Evolutionary conservation across 1,139 yeast species (phyloP).

Genomic region (Yamadazyma dendronema): DNA sequence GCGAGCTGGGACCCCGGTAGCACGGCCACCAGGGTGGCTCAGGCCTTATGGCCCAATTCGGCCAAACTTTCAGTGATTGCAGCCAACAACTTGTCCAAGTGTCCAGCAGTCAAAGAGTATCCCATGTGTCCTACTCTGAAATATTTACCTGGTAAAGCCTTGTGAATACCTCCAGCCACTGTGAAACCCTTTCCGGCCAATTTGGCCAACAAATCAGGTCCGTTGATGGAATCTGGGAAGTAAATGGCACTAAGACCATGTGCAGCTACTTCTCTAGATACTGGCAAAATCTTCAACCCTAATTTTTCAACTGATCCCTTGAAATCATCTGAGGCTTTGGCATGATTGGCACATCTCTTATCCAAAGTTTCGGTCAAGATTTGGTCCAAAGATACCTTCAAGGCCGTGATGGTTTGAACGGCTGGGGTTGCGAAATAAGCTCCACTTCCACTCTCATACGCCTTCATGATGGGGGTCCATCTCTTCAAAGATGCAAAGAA

Average conservation of each 20-base stretch:
- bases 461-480: conserved; percentile 89
- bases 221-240: conserved; percentile 74
- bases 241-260: conserved; percentile 87
- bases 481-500: conserved; percentile 75
- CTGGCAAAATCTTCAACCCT: conserved; percentile 72
- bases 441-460: conserved; percentile 78
- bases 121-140: conserved; percentile 98
- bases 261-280: conserved; percentile 62
- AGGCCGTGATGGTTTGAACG: conserved; percentile 79
- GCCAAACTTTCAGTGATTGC: conserved; percentile 38
- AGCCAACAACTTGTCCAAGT: conserved; percentile 33
- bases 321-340: conserved; percentile 59
- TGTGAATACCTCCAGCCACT: conserved; percentile 90
- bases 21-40: no score
- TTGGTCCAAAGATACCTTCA: conserved; percentile 74
- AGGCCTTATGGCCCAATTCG: no score
- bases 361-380: conserved; percentile 62
- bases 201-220: conserved; percentile 55
- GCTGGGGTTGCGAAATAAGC: conserved; percentile 96
- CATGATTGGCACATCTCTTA: conserved; percentile 63
- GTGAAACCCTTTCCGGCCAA: conserved; percentile 70
- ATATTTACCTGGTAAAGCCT: conserved; percentile 75
- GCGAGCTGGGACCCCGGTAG: no score
- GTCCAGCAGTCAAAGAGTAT: conserved; percentile 44
- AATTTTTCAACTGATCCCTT: conserved; percentile 54